Evolutionary conservation across 495 filamentous ascomycete genomes (phyloP), one percentile per base, ranked within the genome.

Genomic region (Patellaria atrata): DNA sequence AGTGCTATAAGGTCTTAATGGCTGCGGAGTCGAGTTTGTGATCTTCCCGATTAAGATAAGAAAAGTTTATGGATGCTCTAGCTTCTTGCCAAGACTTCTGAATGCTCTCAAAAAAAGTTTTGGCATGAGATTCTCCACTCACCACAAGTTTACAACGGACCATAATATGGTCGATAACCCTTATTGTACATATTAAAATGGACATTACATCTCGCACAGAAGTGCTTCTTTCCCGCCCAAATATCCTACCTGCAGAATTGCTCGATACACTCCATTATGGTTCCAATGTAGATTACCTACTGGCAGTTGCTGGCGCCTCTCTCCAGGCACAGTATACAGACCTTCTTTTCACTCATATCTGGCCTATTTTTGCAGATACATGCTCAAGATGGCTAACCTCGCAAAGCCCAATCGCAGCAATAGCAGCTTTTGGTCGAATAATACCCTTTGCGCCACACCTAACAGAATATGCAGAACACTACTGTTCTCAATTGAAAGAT

Each of bases 371-470:
- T 45, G 70, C 82, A 41, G 83, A 94, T 52, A 56, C 84, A 28
- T 82, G 77, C 55, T 73, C 82, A 40, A 63, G 75, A 61, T 89
- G 83, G 80, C 56, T 79, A 25, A 48, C 45, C 30, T 54, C 58
- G 10, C 57, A 63, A 22, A 52, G 63, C 31, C 41, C 58, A 1
- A 18, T 22, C 26, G 48, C 54, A 20, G 61, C 73, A 28, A 58
- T 91, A 49, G 66, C 76, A 30, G 73, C 79, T 19, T 82, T 92
- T 54, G 78, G 79, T 33, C 67, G 78, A 50, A 71, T 91, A 21
- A 50, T 93, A 43, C 82, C 84, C 11, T 75, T 82, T 56, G 75
- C 79, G 38, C 78, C 82, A 22, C 65, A 83, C 44, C 59, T 92
- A 11, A 64, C 66, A 3, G 64, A 67, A 17, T 54, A 51, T 35